Percentiles rank a stretch among this genome's conserved stretches.
phyloP scores from a whole-genome alignment of 108 stramenopile genomes.

The Pseudonitzschia pungens region DNA sequence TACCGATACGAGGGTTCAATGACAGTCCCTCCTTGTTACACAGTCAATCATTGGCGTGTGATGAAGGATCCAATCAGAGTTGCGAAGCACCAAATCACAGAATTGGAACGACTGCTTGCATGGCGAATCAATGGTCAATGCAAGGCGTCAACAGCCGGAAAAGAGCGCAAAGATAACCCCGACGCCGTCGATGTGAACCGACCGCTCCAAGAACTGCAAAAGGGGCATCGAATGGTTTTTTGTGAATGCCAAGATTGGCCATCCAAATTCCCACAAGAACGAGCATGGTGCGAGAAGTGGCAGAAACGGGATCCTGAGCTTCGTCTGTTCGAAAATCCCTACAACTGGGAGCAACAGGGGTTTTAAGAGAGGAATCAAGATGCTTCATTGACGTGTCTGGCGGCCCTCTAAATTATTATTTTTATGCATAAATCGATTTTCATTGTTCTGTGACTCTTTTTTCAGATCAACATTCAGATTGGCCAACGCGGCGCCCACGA shows the following conservation, averaged over 20 bases:
- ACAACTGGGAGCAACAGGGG: slow-evolving; percentile 39
- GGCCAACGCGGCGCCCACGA: too few relatives aligned
- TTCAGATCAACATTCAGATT: too few relatives aligned
- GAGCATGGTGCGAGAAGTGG: slow-evolving; percentile 49
- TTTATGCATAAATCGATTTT: background rate
- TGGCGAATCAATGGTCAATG: slow-evolving; percentile 46
- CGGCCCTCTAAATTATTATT: background rate
- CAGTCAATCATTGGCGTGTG: slow-evolving; percentile 51
- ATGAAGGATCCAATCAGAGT: slow-evolving; percentile 61
- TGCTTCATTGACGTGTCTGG: background rate
- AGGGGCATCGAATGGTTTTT: slow-evolving; percentile 47
- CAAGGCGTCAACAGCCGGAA: slow-evolving; percentile 48
- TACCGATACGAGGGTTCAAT: slow-evolving; percentile 52
- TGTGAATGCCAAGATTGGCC: slow-evolving; percentile 67
- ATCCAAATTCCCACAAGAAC: slow-evolving; percentile 44
- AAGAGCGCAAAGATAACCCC: slow-evolving; percentile 24
- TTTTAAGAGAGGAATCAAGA: slow-evolving; percentile 13
- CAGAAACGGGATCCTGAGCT: slow-evolving; percentile 18
- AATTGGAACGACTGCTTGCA: slow-evolving; percentile 43
- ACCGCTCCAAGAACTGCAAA: slow-evolving; percentile 37
- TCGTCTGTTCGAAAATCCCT: slow-evolving; percentile 33
- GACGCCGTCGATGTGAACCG: slow-evolving; percentile 41
- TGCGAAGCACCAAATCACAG: slow-evolving; percentile 43
- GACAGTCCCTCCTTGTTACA: slow-evolving; percentile 54
- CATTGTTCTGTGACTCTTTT: too few relatives aligned